These are phyloP conservation scores for Crithidia bombi DNA, from an alignment of 208 protist genomes.

Conservation along the genomic window DNA sequence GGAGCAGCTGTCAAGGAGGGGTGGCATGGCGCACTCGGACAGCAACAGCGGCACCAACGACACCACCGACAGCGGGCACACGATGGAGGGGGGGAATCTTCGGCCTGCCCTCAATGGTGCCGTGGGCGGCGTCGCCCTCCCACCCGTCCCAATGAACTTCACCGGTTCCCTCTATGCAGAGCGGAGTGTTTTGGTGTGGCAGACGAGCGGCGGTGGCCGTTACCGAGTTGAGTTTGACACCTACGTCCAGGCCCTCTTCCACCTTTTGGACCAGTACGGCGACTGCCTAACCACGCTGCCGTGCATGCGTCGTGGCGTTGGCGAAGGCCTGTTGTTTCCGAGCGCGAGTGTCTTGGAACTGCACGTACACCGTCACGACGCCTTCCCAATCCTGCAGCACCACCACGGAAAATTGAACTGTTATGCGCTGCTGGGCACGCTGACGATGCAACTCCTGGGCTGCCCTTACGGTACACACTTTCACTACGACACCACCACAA, in stretches of 20 bases:
- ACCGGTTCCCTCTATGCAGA: constrained; percentile 41
- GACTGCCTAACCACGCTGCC: constrained; percentile 38
- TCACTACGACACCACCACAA: constrained; percentile 41
- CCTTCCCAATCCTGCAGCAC: constrained; percentile 62
- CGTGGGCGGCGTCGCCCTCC: not conserved
- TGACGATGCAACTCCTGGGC: constrained; percentile 79
- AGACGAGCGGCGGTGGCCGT: constrained; percentile 57
- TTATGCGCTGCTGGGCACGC: constrained; percentile 83
- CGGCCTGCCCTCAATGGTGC: not conserved
- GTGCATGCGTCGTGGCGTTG: constrained; percentile 21
- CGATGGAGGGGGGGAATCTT: constrained; percentile 6
- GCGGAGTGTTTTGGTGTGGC: constrained; percentile 62
- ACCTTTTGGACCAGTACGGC: constrained; percentile 81
- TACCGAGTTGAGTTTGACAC: constrained; percentile 87
- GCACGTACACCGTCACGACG: constrained; percentile 72
- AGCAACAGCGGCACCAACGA: not conserved
- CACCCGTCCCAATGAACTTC: constrained; percentile 38
- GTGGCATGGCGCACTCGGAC: no score
- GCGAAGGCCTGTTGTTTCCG: constrained; percentile 51
- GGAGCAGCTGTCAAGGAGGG: not conserved
- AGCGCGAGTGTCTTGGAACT: constrained; percentile 53
- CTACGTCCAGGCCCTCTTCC: constrained; percentile 75
- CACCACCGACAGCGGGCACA: not conserved
- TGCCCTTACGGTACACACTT: constrained; percentile 78
- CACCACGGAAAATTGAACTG: constrained; percentile 85